Base-by-base conservation (phyloP, 495 filamentous ascomycete species). In the Penicillium roqueforti region DNA sequence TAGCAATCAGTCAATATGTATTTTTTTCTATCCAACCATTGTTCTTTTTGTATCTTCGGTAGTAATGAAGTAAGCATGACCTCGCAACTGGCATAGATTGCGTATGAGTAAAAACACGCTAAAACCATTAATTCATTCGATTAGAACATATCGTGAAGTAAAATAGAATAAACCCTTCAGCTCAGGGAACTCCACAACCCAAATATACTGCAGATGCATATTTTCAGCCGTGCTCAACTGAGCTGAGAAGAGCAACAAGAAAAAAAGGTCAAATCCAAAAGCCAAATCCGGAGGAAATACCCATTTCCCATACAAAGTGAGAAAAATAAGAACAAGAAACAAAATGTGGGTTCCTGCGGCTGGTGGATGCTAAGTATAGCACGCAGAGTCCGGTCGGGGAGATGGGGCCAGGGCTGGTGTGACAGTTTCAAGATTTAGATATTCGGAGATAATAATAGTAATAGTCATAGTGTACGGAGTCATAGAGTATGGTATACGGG, bases 1-100 rank as follows among this genome's bases (percentile, higher is more conserved):
- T 56, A 59, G 56, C 53, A 37, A 48, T 25, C 53, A 44, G 37
- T 55, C 48, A 59, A 59, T 55, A 48, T 51, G 7, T 52, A 50
- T 43, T 43, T 13, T 23, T 36, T 43, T 41, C 42, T 52, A 16
- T 41, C 20, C 37, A 25, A 38, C 10, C 34, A 23, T 47, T 42
- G 20, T 4, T 39, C 22, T 37, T 16, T 54, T 22, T n/a, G 29
- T 34, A 38, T 47, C 9, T 37, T 47, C 38, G 19, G 5, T 46
- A 39, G n/a, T 10, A 45, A 29, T 10, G 1, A 29, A 18, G 6
- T 18, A 19, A 45, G 25, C 42, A 45, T 16, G n/a, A 20, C 6
- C 29, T 18, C 23, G 2, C 14, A 25, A 11, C 11, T 9, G 23
- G 46, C n/a, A n/a, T n/a, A n/a, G n/a, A n/a, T n/a, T n/a, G n/a